These are phyloP conservation scores for Xerocomus alliaceus DNA, from an alignment of 1,284 basidiomycete genomes.

Conservation along the genomic window DNA sequence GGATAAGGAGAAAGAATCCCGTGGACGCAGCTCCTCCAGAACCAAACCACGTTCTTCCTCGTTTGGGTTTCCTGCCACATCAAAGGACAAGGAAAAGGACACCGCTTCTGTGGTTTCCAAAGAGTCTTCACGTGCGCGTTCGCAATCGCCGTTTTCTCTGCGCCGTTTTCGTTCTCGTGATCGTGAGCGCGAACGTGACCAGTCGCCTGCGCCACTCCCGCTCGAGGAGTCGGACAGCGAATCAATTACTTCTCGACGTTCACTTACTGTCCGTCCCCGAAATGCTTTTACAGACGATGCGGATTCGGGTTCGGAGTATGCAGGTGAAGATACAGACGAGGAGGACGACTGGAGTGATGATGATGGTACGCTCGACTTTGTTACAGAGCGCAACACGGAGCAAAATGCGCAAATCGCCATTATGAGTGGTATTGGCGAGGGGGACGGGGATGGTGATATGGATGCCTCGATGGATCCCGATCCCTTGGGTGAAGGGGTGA, in stretches of 20 bases:
- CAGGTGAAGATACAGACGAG: constrained; percentile 53
- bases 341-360: constrained; percentile 61
- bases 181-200: constrained; percentile 66
- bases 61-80: constrained; percentile 33
- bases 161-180: constrained; percentile 62
- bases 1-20: constrained; percentile 48
- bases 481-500: constrained; percentile 86
- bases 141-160: constrained; percentile 73
- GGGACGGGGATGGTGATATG: constrained; percentile 50
- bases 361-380: constrained; percentile 68
- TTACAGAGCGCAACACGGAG: constrained; percentile 77
- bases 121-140: constrained; percentile 59
- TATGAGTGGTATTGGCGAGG: constrained; percentile 38
- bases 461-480: constrained; percentile 65
- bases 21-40: constrained; percentile 54
- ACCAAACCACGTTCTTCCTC: constrained; percentile 61
- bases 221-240: constrained; percentile 74
- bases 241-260: constrained; percentile 42
- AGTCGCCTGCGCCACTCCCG: constrained; percentile 74
- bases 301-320: constrained; percentile 63
- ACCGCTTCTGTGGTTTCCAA: constrained; percentile 33
- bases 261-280: constrained; percentile 52
- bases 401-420: constrained; percentile 72
- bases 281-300: constrained; percentile 61
- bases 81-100: constrained; percentile 38